Conservation (phyloP, 140 eudicot species). For the Ambrosia hybrid region DNA sequence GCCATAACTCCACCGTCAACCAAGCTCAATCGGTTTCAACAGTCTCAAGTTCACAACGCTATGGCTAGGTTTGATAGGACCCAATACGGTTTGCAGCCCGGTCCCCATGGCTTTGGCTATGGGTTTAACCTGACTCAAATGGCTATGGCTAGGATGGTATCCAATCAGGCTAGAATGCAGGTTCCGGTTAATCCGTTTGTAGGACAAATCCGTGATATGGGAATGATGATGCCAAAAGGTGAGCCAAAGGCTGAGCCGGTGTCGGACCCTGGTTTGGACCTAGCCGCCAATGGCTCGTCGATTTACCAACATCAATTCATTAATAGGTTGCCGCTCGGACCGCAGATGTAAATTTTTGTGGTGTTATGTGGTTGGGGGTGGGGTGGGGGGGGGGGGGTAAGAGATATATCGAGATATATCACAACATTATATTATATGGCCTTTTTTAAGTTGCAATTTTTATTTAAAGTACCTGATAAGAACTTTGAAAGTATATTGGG, state of each 20-base stretch:
- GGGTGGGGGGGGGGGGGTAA: background rate
- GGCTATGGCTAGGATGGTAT: constrained; percentile 59
- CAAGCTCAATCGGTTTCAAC: constrained; percentile 28
- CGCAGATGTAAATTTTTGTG: constrained; percentile 51
- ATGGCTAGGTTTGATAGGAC: constrained; percentile 56
- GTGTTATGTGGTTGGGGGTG: background rate
- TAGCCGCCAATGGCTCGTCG: constrained; percentile 36
- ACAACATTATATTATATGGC: constrained; percentile 3
- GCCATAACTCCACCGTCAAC: constrained; percentile 41
- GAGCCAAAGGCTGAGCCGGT: constrained; percentile 62
- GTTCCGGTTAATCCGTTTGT: constrained; percentile 18
- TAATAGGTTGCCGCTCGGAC: constrained; percentile 61
- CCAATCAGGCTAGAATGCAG: constrained; percentile 37
- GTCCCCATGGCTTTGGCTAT: constrained; percentile 47
- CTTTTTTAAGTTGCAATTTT: background rate
- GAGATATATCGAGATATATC: background rate
- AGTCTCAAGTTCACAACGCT: constrained; percentile 45
- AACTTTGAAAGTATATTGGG: background rate
- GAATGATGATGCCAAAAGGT: constrained; percentile 56
- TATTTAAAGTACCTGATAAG: background rate
- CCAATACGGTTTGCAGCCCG: constrained; percentile 42
- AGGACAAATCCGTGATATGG: constrained; percentile 53
- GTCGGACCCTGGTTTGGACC: constrained; percentile 50
- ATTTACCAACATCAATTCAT: constrained; percentile 57
- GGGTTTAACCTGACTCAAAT: constrained; percentile 48